A percentile compares a stretch with the other conserved stretches of the same genome.
These are phyloP conservation scores for Hypomontagnella monticulosa DNA, from an alignment of 495 filamentous ascomycete species.

Conservation along the genomic window DNA sequence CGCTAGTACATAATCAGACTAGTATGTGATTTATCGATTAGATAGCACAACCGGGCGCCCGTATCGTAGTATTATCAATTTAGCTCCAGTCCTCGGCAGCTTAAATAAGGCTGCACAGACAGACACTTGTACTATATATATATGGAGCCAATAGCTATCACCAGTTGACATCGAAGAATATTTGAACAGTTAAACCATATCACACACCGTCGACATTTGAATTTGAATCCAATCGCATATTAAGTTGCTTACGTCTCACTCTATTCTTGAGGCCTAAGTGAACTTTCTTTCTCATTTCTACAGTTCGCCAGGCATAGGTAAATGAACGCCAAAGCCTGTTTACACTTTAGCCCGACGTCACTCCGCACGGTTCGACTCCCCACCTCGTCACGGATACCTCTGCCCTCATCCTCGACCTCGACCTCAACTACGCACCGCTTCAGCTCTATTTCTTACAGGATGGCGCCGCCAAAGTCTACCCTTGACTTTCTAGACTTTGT, in stretches of 20 bases:
- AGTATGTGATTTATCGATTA: neutral
- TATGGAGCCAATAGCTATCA: no score
- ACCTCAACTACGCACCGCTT: conserved; percentile 5
- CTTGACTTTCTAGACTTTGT: conserved; percentile 92
- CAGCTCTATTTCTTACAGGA: conserved; percentile 48
- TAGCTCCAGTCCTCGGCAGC: no score
- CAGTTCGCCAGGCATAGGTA: neutral
- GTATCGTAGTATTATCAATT: no score
- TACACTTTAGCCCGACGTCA: conserved; percentile 4
- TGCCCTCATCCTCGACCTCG: neutral
- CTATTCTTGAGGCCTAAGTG: no score
- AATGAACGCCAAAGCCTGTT: conserved; percentile 22
- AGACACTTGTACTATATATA: no score
- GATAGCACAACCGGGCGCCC: no score
- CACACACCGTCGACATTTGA: no score
- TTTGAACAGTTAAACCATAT: no score
- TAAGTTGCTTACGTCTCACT: no score
- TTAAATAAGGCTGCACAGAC: no score
- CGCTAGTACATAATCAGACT: neutral
- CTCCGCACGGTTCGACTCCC: conserved; percentile 12
- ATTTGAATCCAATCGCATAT: no score
- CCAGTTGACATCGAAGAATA: no score
- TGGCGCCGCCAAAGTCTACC: conserved; percentile 72
- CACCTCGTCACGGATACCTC: conserved; percentile 2
- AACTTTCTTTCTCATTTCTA: neutral